Evolutionary conservation across 768 basidiomycete species (phyloP), one percentile per base, ranked within the genome.

Genomic region (Nevesoporus exiguus): DNA sequence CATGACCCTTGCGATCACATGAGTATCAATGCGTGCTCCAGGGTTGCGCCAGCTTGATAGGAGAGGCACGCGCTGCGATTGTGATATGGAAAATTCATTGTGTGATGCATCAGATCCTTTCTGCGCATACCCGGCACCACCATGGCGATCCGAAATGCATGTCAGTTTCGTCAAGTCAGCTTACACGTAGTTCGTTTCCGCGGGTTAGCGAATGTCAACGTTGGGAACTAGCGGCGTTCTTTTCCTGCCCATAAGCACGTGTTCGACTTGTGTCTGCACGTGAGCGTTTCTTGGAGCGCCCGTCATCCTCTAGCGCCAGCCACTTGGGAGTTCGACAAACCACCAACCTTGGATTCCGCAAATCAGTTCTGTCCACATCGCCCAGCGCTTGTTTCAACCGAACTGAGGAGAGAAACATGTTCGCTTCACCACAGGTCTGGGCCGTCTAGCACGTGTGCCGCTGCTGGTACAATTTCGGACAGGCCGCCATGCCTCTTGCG

Each of bases 401-500:
- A 40, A 42, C 21, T 42, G 40, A 27, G 17, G 22, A 19, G 27
- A 19, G 25, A 17, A 6, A 24, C 22, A 37, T 6, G 24, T 41
- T 50, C 15, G 21, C 36, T 49, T 43, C 7, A 14, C 34, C 21
- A 6, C 42, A 30, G 17, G 53, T 24, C 40, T 44, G 22, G 21
- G 34, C 9, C 14, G 21, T 44, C 30, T 21, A 9, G 31, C 65
- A 61, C 59, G 61, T 63, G 63, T 45, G 21, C 40, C 46, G 37
- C 47, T 19, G 13, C 14, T 2, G 19, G 27, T 29, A 17, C 41
- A 15, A 36, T 29, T 53, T 57, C 25, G 46, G 48, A 45, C 19
- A 45, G 43, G 22, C 61, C 47, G 49, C 57, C 66, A 68, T 46
- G 66, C 67, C 52, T 60, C 51, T 7, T 58, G 54, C 56, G 59